Evolutionary conservation across 768 basidiomycete genomes (phyloP), one percentile per base, ranked within the genome.

Genomic region (Lentinula boryana): DNA sequence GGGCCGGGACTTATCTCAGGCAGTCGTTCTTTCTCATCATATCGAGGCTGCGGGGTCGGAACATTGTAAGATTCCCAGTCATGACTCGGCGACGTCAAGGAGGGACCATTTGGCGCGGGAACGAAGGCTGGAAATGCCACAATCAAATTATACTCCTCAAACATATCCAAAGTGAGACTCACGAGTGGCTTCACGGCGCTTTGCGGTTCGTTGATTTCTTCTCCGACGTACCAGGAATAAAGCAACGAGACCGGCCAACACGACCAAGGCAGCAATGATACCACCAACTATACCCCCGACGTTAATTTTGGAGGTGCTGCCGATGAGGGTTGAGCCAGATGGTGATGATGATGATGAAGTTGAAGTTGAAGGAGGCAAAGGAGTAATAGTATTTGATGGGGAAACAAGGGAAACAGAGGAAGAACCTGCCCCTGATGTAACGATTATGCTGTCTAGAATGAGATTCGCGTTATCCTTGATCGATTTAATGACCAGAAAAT

Each of bases 241-340:
- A 50, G 38, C 48, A 32, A 52, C 10, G 3, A 52, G 16, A 18
- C 23, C 23, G 3, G 50, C 49, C 10, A 50, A 7, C 8, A 60
- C 10, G 9, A 52, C n/a, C 21, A 60, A 12, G 2, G 40, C 48
- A n/a, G 50, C 35, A 31, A 60, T 23, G 4, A 52, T 40, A 23
- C 58, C 58, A 10, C 58, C 58, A 9, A 52, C 58, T 51, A 60
- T 43, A 6, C 35, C 50, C 9, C 58, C 58, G 21, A 60, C 18
- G 36, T 51, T 51, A n/a, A 21, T 5, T 49, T 49, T 50, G 9
- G 12, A 43, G 16, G 56, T 8, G 56, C 2, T 12, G 35, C 58
- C 27, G 32, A 13, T 5, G 5, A 4, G 35, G 21, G 27, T 46
- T 15, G 56, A 58, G 15, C 8, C 41, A 18, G 41, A 36, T 32